Base-by-base conservation (phyloP, 305 asterid species). In the Caryopteris hybrid region DNA sequence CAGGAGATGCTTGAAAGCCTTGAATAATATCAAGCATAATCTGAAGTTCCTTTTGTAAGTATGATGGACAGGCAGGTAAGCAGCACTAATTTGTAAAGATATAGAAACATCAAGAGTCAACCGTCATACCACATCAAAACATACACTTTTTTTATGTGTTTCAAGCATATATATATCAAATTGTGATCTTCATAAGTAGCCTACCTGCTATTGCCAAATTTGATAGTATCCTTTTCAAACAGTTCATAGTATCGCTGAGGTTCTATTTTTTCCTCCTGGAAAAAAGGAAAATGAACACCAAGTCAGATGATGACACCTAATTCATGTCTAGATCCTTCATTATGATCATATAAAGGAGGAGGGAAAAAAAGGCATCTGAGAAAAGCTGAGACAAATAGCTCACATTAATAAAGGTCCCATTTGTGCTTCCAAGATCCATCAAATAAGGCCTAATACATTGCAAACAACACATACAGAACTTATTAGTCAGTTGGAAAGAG, bases 371-470 rank as follows among this genome's bases (percentile, higher is more conserved):
- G 33, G 31, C 31, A 61, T 43, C 14, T 17, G 7, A 56, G 50
- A 16, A 68, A 3, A 12, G n/a, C 14, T 41, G 14, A 41, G 53
- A 42, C 6, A 33, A 58, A 61, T 41, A 21, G 63, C 97, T 86
- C 83, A 93, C 98, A 61, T 93, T 93, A 54, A 93, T 78, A 79
- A 80, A 85, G 58, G 97, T 93, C 11, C 96, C 93, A 64, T 93
- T 93, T 42, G 97, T 93, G 88, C 99, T 93, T 53, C 97, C 97
- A 36, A 93, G 97, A 91, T 93, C 99, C 96, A 93, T 93, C 61
- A 93, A 27, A 63, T 93, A 93, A 51, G 99, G 96, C 89, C 99
- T 93, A 69, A 46, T 50, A 53, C 66, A 69, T 65, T 58, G 59
- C 42, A 79, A 70, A 68, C 47, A 21, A 54, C 21, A 51, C 55